Conservation (phyloP, 768 basidiomycete genomes). For the Phaffia tasmanica region DNA sequence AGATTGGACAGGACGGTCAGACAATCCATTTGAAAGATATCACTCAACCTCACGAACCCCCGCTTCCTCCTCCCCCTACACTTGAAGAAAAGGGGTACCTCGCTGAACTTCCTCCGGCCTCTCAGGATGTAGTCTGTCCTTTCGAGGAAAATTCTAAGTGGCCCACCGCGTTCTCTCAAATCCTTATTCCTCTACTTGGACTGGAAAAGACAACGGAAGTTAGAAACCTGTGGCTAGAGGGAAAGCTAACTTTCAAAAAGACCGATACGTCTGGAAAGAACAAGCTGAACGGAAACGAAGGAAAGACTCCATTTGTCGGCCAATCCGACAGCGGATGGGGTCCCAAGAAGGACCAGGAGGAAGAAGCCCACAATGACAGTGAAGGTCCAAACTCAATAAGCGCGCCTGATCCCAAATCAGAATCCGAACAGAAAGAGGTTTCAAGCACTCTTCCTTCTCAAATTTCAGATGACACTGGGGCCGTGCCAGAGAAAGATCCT, state of each 20-base stretch:
- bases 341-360: slow-evolving; percentile 16
- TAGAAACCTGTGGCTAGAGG: slow-evolving; percentile 67
- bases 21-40: slow-evolving; percentile 72
- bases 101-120: slow-evolving; percentile 49
- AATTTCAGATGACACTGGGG: not conserved
- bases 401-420: not conserved
- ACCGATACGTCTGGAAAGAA: slow-evolving; percentile 19
- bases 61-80: slow-evolving; percentile 32
- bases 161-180: slow-evolving; percentile 12
- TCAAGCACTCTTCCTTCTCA: not conserved
- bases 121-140: slow-evolving; percentile 38
- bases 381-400: not conserved
- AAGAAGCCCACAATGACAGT: not conserved
- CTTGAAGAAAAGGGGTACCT: slow-evolving; percentile 30
- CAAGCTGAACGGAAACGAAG: slow-evolving; percentile 32
- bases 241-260: slow-evolving; percentile 57
- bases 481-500: not conserved
- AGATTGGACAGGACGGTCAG: slow-evolving; percentile 70
- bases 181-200: slow-evolving; percentile 20
- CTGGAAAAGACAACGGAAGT: slow-evolving; percentile 49
- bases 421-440: slow-evolving; percentile 22
- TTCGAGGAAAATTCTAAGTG: slow-evolving; percentile 12
- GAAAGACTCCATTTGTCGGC: slow-evolving; percentile 7
- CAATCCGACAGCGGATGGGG: slow-evolving; percentile 1
- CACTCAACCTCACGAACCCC: slow-evolving; percentile 46